Conservation (phyloP, 257 asterid genomes). For the Linaria vulgaris region DNA sequence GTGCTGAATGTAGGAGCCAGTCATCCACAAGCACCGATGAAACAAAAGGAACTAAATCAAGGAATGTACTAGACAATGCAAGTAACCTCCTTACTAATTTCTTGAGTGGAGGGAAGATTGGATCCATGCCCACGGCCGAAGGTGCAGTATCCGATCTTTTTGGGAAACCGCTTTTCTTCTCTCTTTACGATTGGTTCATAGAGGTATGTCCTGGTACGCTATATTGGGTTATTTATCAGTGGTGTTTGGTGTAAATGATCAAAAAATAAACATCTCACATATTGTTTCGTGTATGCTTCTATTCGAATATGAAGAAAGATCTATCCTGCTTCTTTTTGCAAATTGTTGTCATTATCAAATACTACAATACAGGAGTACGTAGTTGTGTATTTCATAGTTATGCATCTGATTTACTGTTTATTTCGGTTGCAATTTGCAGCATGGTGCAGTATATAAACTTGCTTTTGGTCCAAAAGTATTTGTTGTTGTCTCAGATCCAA, state of each 20-base stretch:
- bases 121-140: slow-evolving; percentile 90
- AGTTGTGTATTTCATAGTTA: slow-evolving; percentile 14
- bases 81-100: slow-evolving; percentile 90
- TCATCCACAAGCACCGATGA: slow-evolving; percentile 63
- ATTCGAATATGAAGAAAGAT: too few species aligned
- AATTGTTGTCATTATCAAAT: background rate
- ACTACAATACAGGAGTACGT: background rate
- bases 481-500: slow-evolving; percentile 93
- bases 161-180: slow-evolving; percentile 83
- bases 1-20: slow-evolving; percentile 58
- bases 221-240: slow-evolving; percentile 12
- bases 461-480: slow-evolving; percentile 99
- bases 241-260: background rate
- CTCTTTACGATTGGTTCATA: slow-evolving; percentile 87
- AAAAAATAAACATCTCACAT: background rate
- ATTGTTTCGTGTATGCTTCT: too few species aligned
- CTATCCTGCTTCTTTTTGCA: background rate
- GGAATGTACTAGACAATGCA: slow-evolving; percentile 76
- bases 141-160: slow-evolving; percentile 96
- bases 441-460: slow-evolving; percentile 90
- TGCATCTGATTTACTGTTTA: slow-evolving; percentile 19
- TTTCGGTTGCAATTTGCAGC: slow-evolving; percentile 52
- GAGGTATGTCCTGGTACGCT: slow-evolving; percentile 50
- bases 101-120: slow-evolving; percentile 78
- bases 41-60: slow-evolving; percentile 48